Evolutionary conservation across 1,139 yeast species (phyloP).

Genomic region (Lodderomyces oxycetoniae): DNA sequence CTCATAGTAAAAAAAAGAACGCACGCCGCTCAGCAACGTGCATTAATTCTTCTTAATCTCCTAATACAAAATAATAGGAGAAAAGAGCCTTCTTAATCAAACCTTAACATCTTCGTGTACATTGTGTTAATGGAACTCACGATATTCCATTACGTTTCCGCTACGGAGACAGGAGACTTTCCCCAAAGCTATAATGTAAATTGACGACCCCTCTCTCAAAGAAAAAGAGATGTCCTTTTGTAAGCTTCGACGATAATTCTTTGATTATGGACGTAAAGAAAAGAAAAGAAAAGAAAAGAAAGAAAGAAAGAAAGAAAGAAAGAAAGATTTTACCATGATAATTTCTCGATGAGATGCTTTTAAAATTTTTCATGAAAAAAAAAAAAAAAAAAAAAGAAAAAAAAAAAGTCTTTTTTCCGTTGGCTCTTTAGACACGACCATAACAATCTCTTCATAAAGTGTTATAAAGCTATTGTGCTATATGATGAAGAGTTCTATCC

Average conservation of each 20-base stretch:
- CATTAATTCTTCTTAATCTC: too few species aligned
- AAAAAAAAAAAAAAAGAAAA: conserved; percentile 4
- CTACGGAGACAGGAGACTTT: conserved; percentile 86
- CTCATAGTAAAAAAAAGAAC: too few species aligned
- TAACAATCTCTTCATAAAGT: too few species aligned
- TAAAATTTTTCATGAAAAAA: not conserved
- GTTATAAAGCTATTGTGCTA: too few species aligned
- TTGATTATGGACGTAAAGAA: conserved; percentile 55
- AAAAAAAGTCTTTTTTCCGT: too few species aligned
- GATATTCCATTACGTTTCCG: conserved; percentile 54
- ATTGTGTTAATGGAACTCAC: conserved; percentile 26
- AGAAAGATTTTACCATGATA: not conserved
- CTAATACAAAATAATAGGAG: too few species aligned
- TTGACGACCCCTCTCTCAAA: not conserved
- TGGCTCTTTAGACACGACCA: too few species aligned
- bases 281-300: conserved; percentile 12
- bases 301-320: conserved; percentile 5
- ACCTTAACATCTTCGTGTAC: too few species aligned
- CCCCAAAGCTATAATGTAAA: conserved; percentile 64
- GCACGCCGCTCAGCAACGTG: too few species aligned
- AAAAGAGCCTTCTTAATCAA: too few species aligned
- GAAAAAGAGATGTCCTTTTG: conserved; percentile 39
- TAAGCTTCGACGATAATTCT: conserved; percentile 85
- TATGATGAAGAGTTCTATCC: conserved; percentile 12
- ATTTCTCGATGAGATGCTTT: not conserved